phyloP scores from a whole-genome alignment of 805 yeast genomes.

The Suhomyces prunicola region DNA sequence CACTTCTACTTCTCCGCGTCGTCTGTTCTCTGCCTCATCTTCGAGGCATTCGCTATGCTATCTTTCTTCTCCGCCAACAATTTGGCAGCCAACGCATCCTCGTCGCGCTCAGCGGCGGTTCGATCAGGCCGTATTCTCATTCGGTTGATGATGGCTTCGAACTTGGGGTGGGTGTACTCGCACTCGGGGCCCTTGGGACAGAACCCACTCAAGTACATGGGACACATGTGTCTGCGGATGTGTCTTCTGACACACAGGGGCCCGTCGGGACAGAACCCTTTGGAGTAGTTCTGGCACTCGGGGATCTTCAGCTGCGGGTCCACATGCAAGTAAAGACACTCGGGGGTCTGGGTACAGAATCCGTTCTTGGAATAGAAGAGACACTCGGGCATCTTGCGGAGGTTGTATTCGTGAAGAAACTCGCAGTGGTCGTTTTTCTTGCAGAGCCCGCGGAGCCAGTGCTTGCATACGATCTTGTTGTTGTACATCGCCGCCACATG shows the following conservation, averaged over 20 bases:
- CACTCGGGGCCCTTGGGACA: conserved; percentile 49
- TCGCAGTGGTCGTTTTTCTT: conserved; percentile 97
- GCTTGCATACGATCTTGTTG: conserved; percentile 84
- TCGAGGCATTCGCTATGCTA: conserved; percentile 1
- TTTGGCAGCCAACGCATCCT: conserved; percentile 6
- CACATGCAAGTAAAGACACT: conserved; percentile 87
- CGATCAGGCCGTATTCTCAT: conserved; percentile 45
- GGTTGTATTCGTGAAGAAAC: conserved; percentile 89
- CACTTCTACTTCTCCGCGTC: background rate
- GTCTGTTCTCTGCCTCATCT: background rate
- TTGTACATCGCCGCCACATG: conserved; percentile 59
- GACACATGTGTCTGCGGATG: conserved; percentile 71
- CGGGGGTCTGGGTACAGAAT: conserved; percentile 88
- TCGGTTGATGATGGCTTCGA: conserved; percentile 42
- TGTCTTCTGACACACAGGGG: conserved; percentile 83
- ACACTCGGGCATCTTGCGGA: conserved; percentile 96
- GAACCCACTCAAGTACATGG: conserved; percentile 71
- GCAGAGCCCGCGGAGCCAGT: conserved; percentile 96
- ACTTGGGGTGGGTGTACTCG: conserved; percentile 79
- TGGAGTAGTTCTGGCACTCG: conserved; percentile 75
- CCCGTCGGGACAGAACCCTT: conserved; percentile 91
- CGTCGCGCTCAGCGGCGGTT: conserved; percentile 21
- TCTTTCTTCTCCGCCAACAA: conserved; percentile 3
- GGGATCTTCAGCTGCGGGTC: conserved; percentile 90
- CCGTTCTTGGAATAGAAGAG: conserved; percentile 79